These are phyloP conservation scores for Haplographium delicatum DNA, from an alignment of 495 filamentous ascomycete species.

Conservation along the genomic window DNA sequence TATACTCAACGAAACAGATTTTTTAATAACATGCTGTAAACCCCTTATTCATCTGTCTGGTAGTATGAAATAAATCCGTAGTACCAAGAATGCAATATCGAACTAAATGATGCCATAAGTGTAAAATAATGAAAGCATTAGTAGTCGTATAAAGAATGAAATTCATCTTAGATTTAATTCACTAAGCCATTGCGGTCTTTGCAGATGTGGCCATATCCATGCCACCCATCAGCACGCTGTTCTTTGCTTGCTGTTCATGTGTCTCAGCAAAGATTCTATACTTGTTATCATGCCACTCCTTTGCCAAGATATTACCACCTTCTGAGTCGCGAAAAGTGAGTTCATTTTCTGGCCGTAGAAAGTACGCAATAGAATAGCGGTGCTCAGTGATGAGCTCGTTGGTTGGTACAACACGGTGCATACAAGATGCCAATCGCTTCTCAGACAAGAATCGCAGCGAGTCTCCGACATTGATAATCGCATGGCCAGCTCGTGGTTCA, in stretches of 20 bases:
- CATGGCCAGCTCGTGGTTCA: conserved; percentile 40
- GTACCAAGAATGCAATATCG: too few relatives aligned
- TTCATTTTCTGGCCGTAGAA: conserved; percentile 49
- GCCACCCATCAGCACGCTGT: conserved; percentile 8
- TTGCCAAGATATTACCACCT: conserved; percentile 41
- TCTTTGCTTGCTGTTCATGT: background rate
- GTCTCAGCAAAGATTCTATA: conserved; percentile 27
- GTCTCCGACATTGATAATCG: conserved; percentile 54
- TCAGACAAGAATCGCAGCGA: conserved; percentile 47
- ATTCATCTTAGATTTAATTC: too few relatives aligned
- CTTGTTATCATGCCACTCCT: conserved; percentile 54
- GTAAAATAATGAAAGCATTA: too few relatives aligned
- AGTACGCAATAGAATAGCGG: conserved; percentile 55
- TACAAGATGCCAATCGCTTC: conserved; percentile 45
- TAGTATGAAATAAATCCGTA: too few relatives aligned
- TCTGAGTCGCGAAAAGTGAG: conserved; percentile 46
- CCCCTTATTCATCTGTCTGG: too few relatives aligned
- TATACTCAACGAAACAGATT: too few relatives aligned
- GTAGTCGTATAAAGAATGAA: too few relatives aligned
- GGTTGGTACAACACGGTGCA: conserved; percentile 52
- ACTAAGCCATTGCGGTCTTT: too few relatives aligned
- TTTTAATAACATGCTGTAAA: too few relatives aligned
- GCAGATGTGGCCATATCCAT: too few relatives aligned
- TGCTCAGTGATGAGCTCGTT: conserved; percentile 41
- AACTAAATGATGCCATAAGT: too few relatives aligned